Base-by-base conservation (phyloP, 768 basidiomycete species). In the Boletales sp. region DNA sequence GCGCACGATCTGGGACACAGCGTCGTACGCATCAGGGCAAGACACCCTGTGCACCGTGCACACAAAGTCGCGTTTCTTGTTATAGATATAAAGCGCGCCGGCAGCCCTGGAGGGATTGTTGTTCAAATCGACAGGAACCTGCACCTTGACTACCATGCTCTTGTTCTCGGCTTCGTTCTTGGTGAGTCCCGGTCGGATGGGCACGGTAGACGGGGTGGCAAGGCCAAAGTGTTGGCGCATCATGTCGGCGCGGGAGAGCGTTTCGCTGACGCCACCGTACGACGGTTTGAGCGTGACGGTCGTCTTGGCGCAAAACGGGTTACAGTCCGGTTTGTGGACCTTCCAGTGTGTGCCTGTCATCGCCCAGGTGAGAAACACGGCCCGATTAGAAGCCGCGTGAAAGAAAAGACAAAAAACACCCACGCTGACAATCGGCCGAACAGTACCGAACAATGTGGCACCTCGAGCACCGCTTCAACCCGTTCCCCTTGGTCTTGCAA, bases 401-500 rank as follows among this genome's bases (percentile, higher is more conserved):
- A 44, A 32, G 14, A 32, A 31, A 11, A 0, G 6, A 5, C 3
- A 32, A 32, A 28, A 31, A 41, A 15, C 17, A 65, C 78, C 4
- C 57, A 80, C 82, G 65, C 63, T 83, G 83, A 53, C 83, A 82
- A 31, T 73, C 74, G 2, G 64, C 55, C 6, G 79, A 80, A 48
- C 82, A 84, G 53, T 84, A 84, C 19, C 74, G 63, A 5, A 67
- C 70, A 1, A 76, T 59, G 14, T 69, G 70, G 43, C 82, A 83
- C 28, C 66, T 64, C 4, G 63, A 53, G 46, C 82, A 81, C 44
- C 64, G 66, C 57, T 69, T 77, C 49, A 81, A 49, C 15, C 65
- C 52, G n/a, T 34, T 61, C 14, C 54, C 63, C 38, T 59, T 58
- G 21, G 56, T 55, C 45, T 56, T 61, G 49, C 75, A 77, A 4